Evolutionary conservation across 2,329 filamentous ascomycete genomes (phyloP).

Genomic region (Aspergillus neotritici): DNA sequence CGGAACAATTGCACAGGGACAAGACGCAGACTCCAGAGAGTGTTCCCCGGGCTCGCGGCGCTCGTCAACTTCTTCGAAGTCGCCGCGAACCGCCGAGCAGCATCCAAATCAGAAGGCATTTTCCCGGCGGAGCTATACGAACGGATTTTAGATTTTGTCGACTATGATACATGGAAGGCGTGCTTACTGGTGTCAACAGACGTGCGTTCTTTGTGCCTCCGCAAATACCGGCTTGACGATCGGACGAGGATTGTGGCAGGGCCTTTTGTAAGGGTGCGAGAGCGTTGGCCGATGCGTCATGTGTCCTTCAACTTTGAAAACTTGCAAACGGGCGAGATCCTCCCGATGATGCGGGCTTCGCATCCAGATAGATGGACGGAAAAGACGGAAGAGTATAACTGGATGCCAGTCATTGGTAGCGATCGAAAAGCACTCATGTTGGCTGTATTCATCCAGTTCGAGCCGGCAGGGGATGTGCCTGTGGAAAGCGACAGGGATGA

Average conservation of each 20-base stretch:
- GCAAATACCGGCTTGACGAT: slow-evolving; percentile 5
- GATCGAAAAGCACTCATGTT: slow-evolving; percentile 4
- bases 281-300: neutral
- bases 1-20: slow-evolving; percentile 3
- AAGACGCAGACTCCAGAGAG: neutral
- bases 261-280: slow-evolving; percentile 3
- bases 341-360: neutral
- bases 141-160: slow-evolving; percentile 7
- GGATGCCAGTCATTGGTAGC: slow-evolving; percentile 5
- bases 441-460: slow-evolving; percentile 2
- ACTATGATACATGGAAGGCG: slow-evolving; percentile 6
- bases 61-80: slow-evolving; percentile 8
- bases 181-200: slow-evolving; percentile 2
- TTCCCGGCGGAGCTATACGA: slow-evolving; percentile 1
- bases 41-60: slow-evolving; percentile 6
- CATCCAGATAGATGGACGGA: neutral
- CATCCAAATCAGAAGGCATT: slow-evolving; percentile 2
- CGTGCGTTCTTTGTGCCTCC: neutral
- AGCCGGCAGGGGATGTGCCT: slow-evolving; percentile 3
- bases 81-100: slow-evolving; percentile 5
- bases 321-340: neutral
- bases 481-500: slow-evolving; percentile 1
- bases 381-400: slow-evolving; percentile 1
- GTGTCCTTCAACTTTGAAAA: slow-evolving; percentile 2
- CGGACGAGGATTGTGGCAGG: slow-evolving; percentile 6